Conservation (phyloP, 192 early-diverging fungal species). For the Globomyces pollinis-pini region DNA sequence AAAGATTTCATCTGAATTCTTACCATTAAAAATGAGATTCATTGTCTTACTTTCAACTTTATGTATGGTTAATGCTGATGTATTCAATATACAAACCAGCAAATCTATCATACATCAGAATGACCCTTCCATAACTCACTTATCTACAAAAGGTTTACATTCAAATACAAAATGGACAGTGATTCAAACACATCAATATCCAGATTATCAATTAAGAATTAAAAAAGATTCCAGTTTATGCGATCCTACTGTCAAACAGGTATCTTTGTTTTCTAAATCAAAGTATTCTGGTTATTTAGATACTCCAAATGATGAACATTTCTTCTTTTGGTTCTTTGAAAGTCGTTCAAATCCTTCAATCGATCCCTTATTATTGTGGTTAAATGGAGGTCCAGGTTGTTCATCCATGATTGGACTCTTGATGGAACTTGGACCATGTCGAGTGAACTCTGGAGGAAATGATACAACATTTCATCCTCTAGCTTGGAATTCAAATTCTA, state of each 20-base stretch:
- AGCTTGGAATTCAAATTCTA: conserved; percentile 88
- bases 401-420: conserved; percentile 65
- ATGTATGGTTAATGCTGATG: too few relatives aligned
- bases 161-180: too few relatives aligned
- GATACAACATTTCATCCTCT: conserved; percentile 56
- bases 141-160: too few relatives aligned
- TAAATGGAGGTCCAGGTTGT: conserved; percentile 70
- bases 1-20: too few relatives aligned
- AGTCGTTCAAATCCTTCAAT: conserved; percentile 60
- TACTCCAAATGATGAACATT: conserved; percentile 53
- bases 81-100: too few relatives aligned
- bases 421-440: conserved; percentile 80
- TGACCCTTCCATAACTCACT: too few relatives aligned
- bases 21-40: too few relatives aligned
- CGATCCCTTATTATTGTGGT: conserved; percentile 75
- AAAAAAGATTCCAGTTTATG: not conserved
- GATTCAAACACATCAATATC: not conserved
- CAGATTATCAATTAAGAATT: not conserved
- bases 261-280: too few relatives aligned
- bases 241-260: too few relatives aligned
- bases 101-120: too few relatives aligned
- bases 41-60: too few relatives aligned
- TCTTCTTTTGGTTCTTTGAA: conserved; percentile 98
- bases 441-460: conserved; percentile 67
- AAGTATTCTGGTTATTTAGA: too few relatives aligned